phyloP scores from a whole-genome alignment of 2,329 filamentous ascomycete genomes.

The Davidsoniella eucalypti region DNA sequence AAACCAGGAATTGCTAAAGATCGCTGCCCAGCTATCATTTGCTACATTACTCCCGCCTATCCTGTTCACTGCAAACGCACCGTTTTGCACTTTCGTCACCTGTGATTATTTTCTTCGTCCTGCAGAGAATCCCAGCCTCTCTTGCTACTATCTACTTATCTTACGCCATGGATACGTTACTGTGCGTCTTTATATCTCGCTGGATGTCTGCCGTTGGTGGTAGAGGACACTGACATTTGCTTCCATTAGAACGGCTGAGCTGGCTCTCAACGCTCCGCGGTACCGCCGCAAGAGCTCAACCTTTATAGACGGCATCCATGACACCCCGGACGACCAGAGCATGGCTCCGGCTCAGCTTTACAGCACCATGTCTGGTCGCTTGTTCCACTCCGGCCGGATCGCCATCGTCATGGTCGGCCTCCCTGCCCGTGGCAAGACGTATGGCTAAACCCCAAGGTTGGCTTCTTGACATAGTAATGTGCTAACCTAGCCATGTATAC shows the following conservation, averaged over 20 bases:
- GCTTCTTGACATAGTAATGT: background rate
- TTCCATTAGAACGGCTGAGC: slow-evolving; percentile 58
- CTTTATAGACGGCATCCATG: slow-evolving; percentile 93
- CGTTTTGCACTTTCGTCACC: no score
- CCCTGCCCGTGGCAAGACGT: slow-evolving; percentile 90
- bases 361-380: slow-evolving; percentile 89
- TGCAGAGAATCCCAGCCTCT: no score
- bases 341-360: slow-evolving; percentile 94
- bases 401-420: slow-evolving; percentile 94
- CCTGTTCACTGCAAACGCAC: no score
- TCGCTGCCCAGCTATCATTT: no score
- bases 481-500: background rate
- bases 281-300: slow-evolving; percentile 89
- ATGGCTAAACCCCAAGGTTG: slow-evolving; percentile 11
- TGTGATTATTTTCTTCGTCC: no score
- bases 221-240: slow-evolving; percentile 13
- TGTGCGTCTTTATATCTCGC: slow-evolving; percentile 10
- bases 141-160: no score
- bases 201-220: background rate
- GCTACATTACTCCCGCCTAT: no score
- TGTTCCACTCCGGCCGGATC: slow-evolving; percentile 94
- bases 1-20: background rate
- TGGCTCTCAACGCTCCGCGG: slow-evolving; percentile 76
- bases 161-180: slow-evolving; percentile 14
- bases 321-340: slow-evolving; percentile 63